phyloP scores from a whole-genome alignment of 306 rosid genomes.

The Vigna reflexopilosa region DNA sequence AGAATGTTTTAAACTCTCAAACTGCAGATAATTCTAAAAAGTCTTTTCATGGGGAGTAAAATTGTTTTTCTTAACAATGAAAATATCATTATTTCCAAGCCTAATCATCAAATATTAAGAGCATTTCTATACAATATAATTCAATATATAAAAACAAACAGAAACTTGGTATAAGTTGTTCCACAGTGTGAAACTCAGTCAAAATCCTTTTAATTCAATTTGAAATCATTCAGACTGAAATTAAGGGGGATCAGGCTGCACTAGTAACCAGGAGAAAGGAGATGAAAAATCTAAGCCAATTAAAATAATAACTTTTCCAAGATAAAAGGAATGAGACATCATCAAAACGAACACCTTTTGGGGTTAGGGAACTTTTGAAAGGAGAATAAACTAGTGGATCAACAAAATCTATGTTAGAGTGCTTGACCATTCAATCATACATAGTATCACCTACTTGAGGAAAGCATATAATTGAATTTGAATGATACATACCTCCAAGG shows the following conservation, averaged over 20 bases:
- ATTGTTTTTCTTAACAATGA: background rate
- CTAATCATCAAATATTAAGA: background rate
- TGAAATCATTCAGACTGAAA: conserved; percentile 10
- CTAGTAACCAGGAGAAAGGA: background rate
- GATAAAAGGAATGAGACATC: conserved; percentile 7
- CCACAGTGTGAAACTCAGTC: background rate
- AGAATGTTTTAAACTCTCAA: background rate
- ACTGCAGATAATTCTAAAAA: background rate
- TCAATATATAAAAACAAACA: background rate
- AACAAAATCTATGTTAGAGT: background rate
- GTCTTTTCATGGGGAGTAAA: background rate
- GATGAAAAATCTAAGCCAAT: conserved; percentile 8
- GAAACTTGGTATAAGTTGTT: background rate
- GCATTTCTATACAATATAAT: background rate
- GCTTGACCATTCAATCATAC: conserved; percentile 26
- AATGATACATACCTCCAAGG: conserved; percentile 77
- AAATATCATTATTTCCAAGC: background rate
- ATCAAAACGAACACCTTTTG: background rate
- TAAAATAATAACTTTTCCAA: conserved; percentile 5
- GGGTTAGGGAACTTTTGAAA: background rate
- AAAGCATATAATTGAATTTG: conserved; percentile 32
- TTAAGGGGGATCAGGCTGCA: conserved; percentile 18
- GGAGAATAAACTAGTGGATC: conserved; percentile 19
- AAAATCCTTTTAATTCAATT: conserved; percentile 4
- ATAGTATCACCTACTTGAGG: conserved; percentile 8